Percentiles rank a stretch among this genome's conserved stretches.
phyloP scores from a whole-genome alignment of 2,329 filamentous ascomycete genomes.

The Fusarium temperatum region DNA sequence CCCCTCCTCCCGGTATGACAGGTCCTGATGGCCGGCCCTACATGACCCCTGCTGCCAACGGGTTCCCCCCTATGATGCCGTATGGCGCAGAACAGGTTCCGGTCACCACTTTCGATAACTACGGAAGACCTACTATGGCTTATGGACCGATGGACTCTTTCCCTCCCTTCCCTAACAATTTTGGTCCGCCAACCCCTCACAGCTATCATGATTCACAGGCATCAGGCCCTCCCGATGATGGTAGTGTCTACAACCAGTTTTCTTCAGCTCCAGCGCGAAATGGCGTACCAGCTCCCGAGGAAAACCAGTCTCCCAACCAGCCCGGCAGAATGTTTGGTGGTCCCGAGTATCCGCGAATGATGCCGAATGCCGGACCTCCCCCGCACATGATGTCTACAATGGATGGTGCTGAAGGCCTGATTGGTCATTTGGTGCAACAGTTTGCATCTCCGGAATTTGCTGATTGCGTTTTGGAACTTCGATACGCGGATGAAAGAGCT shows the following conservation, averaged over 20 bases:
- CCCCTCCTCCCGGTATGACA: constrained; percentile 58
- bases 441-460: constrained; percentile 47
- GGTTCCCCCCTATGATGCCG: constrained; percentile 51
- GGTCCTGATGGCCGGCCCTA: constrained; percentile 47
- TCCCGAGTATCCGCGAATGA: constrained; percentile 47
- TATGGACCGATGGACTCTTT: constrained; percentile 50
- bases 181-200: constrained; percentile 65
- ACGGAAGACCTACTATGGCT: constrained; percentile 49
- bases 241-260: constrained; percentile 53
- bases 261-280: constrained; percentile 52
- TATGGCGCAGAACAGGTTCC: constrained; percentile 50
- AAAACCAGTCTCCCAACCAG: constrained; percentile 42
- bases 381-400: constrained; percentile 41
- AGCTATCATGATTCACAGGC: constrained; percentile 71
- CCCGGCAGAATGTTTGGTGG: constrained; percentile 45
- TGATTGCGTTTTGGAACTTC: constrained; percentile 59
- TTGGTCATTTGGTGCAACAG: constrained; percentile 52
- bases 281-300: constrained; percentile 42
- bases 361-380: constrained; percentile 44
- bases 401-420: constrained; percentile 50
- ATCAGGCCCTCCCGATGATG: constrained; percentile 59
- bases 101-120: constrained; percentile 48
- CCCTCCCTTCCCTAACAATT: constrained; percentile 48
- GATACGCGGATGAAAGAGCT: constrained; percentile 52
- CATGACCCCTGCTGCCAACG: constrained; percentile 46